These are phyloP conservation scores for Phytophthora constricta DNA, from an alignment of 352 stramenopile genomes.

Conservation along the genomic window DNA sequence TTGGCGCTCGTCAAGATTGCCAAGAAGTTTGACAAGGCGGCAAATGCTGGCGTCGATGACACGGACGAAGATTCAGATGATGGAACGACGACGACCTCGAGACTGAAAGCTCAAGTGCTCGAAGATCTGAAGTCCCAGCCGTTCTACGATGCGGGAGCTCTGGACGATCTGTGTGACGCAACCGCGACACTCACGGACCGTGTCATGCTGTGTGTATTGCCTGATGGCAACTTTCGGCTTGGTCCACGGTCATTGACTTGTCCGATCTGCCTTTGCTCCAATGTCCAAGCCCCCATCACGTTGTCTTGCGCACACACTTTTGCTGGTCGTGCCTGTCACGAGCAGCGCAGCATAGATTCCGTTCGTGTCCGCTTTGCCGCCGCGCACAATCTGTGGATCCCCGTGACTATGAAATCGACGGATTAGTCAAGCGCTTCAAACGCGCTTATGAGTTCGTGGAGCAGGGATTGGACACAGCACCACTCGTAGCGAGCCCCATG, in stretches of 20 bases:
- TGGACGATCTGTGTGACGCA: constrained; percentile 63
- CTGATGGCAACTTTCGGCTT: constrained; percentile 71
- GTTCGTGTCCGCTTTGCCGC: constrained; percentile 76
- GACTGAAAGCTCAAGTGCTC: constrained; percentile 45
- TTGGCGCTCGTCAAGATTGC: constrained; percentile 83
- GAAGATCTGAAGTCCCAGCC: constrained; percentile 65
- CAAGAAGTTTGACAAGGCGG: constrained; percentile 84
- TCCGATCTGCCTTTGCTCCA: constrained; percentile 67
- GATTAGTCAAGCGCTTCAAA: constrained; percentile 79
- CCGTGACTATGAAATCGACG: constrained; percentile 83
- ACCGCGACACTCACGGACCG: constrained; percentile 61
- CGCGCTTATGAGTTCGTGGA: constrained; percentile 72
- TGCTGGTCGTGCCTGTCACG: constrained; percentile 85
- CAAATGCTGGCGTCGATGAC: constrained; percentile 13
- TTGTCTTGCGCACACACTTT: constrained; percentile 80
- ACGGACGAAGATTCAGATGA: constrained; percentile 18
- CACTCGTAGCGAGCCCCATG: constrained; percentile 67
- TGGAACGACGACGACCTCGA: background rate
- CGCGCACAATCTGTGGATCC: constrained; percentile 78
- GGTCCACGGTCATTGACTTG: constrained; percentile 54
- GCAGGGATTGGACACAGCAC: constrained; percentile 49
- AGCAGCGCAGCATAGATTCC: constrained; percentile 74
- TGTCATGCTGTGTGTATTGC: constrained; percentile 75
- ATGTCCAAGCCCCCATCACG: constrained; percentile 78
- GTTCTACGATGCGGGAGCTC: constrained; percentile 67